Evolutionary conservation across 495 filamentous ascomycete species (phyloP).

Genomic region (Neurospora sp.): DNA sequence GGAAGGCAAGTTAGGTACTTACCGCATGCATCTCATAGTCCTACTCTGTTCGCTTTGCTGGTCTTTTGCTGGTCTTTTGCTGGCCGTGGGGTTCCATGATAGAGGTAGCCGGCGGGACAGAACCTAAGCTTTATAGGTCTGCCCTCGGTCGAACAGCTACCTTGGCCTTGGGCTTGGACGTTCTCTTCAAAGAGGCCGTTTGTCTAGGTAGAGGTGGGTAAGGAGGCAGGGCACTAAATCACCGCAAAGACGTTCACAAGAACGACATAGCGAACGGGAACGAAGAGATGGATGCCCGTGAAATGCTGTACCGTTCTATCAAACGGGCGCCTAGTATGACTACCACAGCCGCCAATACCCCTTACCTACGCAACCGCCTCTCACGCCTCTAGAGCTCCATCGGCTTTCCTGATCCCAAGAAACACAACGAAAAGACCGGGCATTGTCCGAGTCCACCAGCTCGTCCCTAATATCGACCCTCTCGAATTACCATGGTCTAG

Average conservation of each 20-base stretch:
- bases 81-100: not conserved
- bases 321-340: no score
- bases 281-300: rapidly evolving
- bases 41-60: not conserved
- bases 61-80: not conserved
- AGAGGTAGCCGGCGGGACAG: not conserved
- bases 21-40: no score
- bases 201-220: not conserved
- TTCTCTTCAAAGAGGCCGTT: not conserved
- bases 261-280: not conserved
- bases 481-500: no score
- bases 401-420: no score
- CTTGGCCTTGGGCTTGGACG: not conserved
- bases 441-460: no score
- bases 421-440: no score
- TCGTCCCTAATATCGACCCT: no score
- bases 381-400: no score
- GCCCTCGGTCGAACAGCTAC: not conserved
- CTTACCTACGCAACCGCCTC: no score
- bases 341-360: no score
- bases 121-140: not conserved
- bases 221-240: not conserved
- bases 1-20: no score
- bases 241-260: not conserved
- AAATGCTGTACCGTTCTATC: no score